Evolutionary conservation across 2,329 filamentous ascomycete genomes (phyloP).

Genomic region (Penicillium digitatum): DNA sequence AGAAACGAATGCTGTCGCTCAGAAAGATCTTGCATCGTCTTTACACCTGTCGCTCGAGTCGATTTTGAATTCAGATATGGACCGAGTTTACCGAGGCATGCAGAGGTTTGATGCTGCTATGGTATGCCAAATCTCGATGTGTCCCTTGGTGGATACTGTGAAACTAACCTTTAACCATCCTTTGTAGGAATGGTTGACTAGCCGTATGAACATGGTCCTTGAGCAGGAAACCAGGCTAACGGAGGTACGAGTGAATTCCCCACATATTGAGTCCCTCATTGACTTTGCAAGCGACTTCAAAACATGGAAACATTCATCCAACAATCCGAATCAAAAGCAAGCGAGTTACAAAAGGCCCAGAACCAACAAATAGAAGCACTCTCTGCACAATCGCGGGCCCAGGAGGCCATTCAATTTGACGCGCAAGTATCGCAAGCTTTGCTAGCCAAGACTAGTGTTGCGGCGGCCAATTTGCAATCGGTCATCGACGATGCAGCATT

Average conservation of each 20-base stretch:
- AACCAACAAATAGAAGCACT: slow-evolving; percentile 32
- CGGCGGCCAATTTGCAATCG: slow-evolving; percentile 31
- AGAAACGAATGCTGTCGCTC: slow-evolving; percentile 25
- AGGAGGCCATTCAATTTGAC: slow-evolving; percentile 27
- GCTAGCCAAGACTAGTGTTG: slow-evolving; percentile 27
- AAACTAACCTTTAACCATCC: slow-evolving; percentile 4
- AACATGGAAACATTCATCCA: slow-evolving; percentile 33
- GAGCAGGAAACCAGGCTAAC: slow-evolving; percentile 34
- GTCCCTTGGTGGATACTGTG: neutral
- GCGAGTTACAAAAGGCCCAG: slow-evolving; percentile 33
- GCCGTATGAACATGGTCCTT: slow-evolving; percentile 25
- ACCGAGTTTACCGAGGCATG: slow-evolving; percentile 29
- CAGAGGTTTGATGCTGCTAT: slow-evolving; percentile 33
- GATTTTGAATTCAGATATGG: slow-evolving; percentile 30
- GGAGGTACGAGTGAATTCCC: slow-evolving; percentile 24
- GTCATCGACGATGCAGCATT: slow-evolving; percentile 30
- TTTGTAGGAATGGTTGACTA: slow-evolving; percentile 32
- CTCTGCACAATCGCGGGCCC: slow-evolving; percentile 24
- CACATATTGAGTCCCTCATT: slow-evolving; percentile 4
- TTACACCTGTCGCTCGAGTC: slow-evolving; percentile 33
- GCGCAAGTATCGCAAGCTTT: slow-evolving; percentile 31
- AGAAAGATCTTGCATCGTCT: slow-evolving; percentile 28
- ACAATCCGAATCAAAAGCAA: slow-evolving; percentile 32
- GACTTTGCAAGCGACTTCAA: slow-evolving; percentile 34
- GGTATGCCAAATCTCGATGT: slow-evolving; percentile 21